A percentile compares a stretch with the other conserved stretches of the same genome.
These are phyloP conservation scores for Colletotrichum sp. DNA, from an alignment of 2,329 filamentous ascomycete species.

Conservation along the genomic window DNA sequence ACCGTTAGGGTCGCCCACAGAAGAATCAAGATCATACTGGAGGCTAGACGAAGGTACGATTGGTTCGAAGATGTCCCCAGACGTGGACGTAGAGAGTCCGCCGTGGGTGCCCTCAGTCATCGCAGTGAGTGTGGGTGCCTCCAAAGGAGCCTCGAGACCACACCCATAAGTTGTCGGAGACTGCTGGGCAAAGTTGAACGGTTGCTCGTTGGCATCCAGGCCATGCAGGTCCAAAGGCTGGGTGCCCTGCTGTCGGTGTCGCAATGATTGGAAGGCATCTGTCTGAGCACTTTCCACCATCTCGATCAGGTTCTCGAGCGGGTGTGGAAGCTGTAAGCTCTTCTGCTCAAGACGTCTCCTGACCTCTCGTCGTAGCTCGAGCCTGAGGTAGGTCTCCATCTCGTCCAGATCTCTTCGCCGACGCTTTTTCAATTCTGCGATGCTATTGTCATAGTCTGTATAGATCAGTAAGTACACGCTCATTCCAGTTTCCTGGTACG, in stretches of 20 bases:
- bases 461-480: too few species aligned
- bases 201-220: too few species aligned
- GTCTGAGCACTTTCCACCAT: accelerated
- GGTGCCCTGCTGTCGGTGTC: not conserved
- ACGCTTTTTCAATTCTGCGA: not conserved
- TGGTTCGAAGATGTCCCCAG: too few species aligned
- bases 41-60: too few species aligned
- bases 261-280: not conserved
- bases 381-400: accelerated
- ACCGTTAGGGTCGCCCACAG: too few species aligned
- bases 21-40: too few species aligned
- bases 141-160: not conserved
- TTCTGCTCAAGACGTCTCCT: not conserved
- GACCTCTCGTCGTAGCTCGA: too few species aligned
- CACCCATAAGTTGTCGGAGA: not conserved
- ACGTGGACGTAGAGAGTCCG: too few species aligned
- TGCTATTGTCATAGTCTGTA: not conserved
- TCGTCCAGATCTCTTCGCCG: accelerated
- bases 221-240: too few species aligned
- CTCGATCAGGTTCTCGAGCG: not conserved
- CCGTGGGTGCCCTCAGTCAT: not conserved
- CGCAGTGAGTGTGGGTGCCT: too few species aligned
- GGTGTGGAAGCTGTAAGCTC: accelerated
- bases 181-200: accelerated
- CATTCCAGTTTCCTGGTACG: too few species aligned